Base-by-base conservation (phyloP, 371 early-diverging fungal genomes). In the Fennellomyces sp. region DNA sequence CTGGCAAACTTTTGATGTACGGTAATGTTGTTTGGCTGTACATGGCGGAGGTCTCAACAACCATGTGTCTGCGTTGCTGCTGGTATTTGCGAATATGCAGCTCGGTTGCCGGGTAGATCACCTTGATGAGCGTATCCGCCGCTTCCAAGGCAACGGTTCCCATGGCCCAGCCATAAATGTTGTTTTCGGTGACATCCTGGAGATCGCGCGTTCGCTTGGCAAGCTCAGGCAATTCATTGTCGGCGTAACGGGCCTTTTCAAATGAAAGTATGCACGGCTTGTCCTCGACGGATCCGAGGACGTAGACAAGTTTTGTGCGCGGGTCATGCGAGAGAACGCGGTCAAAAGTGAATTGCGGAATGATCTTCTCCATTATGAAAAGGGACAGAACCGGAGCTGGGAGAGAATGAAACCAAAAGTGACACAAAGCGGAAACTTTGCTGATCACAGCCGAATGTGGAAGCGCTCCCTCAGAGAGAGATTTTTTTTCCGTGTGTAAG, bases 1-100 rank as follows among this genome's bases (percentile, higher is more conserved):
- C 42, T 2, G 91, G 89, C 19, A 88, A 77, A 6, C 73, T 48
- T 26, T 87, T 74, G 27, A 94, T 90, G 61, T 83, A 91, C 0
- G 91, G 89, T 45, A 74, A 51, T 3, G 88, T 78, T 10, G 75
- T 36, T 1, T 50, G 36, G 47, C 72, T 48, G 62, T 88, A 89
- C 17, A 81, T 48, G 17, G 64, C 59, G 4, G 87, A 82, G 2
- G 88, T 89, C 61, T 88, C 88, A 0, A 72, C 60, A 29, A 86
- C 62, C 69, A 87, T 73, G 17, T 65, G 65, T 21, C 87, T 83
- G 30, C 76, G 56, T 56, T 91, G 91, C 5, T 72, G 76, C 52
- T 87, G 82, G 64, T 92, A 88, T 68, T 93, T 93, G 36, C 69
- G 66, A 42, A 92, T 87, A 68, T 92, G 94, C 61, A 82, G 56